Evolutionary conservation across 768 basidiomycete genomes (phyloP), one percentile per base, ranked within the genome.

Genomic region (Kwoniella mangroviensis): DNA sequence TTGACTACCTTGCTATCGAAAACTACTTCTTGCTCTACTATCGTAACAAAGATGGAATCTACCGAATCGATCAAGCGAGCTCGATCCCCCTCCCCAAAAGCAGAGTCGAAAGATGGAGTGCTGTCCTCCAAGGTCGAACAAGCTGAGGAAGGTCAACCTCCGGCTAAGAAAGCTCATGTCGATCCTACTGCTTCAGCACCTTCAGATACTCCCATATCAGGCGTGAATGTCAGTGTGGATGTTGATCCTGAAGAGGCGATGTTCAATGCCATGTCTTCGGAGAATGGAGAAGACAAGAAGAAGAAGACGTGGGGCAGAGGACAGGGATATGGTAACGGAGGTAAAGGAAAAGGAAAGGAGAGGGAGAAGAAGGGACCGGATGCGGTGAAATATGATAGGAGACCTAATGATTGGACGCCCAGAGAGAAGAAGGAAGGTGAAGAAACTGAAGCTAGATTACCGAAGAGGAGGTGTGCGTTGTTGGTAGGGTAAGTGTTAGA

Each of bases 401-500:
- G 55, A 43, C 10, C 28, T 54, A 51, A 63, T 45, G 58, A 63
- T 34, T 63, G 68, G 68, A 55, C 41, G 34, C 58, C 69, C 4
- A 59, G 69, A 28, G 58, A 62, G 58, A 70, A 55, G 63, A 65
- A 63, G 17, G 69, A 70, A 21, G 69, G 69, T 4, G 70, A 40
- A 12, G 68, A 66, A 5, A 51, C n/a, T 10, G 72, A 67, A 68
- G 54, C 22, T 63, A 69, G 75, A 49, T 65, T 81, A 67, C 77
- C 77, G 13, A 81, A 81, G 73, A 77, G 79, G 56, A 53, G 73
- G 41, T 69, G 65, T 45, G 73, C 73, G 12, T 65, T 77, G 6
- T 51, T 77, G 28, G 11, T 77, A 4, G 76, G 75, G 75, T 75
- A 55, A 57, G 70, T 69, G 28, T 55, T n/a, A n/a, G n/a, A n/a